Evolutionary conservation across 257 asterid species (phyloP).

Genomic region (Coffea eugenioides): DNA sequence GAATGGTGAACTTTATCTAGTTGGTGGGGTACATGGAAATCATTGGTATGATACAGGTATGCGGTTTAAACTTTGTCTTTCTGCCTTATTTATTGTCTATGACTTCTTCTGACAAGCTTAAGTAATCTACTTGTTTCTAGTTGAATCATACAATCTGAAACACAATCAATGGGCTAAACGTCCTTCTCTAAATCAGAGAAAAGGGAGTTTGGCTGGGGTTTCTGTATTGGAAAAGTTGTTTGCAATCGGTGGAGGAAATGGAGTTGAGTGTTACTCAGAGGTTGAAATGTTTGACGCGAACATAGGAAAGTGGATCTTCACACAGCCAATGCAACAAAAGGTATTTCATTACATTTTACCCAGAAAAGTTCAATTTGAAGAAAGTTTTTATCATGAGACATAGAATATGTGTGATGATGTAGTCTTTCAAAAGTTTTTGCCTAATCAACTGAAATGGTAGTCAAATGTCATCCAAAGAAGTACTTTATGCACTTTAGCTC

Average conservation of each 20-base stretch:
- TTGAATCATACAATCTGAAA: slow-evolving; percentile 58
- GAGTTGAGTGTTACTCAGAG: slow-evolving; percentile 52
- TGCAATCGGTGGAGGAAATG: slow-evolving; percentile 71
- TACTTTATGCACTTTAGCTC: not conserved
- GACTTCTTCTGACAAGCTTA: slow-evolving; percentile 1
- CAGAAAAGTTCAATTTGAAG: not conserved
- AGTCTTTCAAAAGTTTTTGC: not conserved
- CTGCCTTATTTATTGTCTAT: not conserved
- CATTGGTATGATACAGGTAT: slow-evolving; percentile 63
- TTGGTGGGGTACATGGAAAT: slow-evolving; percentile 50
- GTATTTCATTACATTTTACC: slow-evolving; percentile 27
- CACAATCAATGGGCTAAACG: slow-evolving; percentile 44
- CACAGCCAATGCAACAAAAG: slow-evolving; percentile 61
- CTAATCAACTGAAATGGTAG: not conserved
- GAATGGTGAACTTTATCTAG: slow-evolving; percentile 49
- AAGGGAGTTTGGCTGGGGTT: slow-evolving; percentile 52
- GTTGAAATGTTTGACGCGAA: slow-evolving; percentile 58
- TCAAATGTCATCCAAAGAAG: not conserved
- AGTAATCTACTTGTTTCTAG: slow-evolving; percentile 35
- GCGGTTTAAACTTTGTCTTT: not conserved
- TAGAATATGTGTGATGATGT: not conserved
- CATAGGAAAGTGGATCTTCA: slow-evolving; percentile 54
- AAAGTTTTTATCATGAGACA: not conserved
- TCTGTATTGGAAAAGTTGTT: slow-evolving; percentile 44
- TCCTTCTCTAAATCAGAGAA: slow-evolving; percentile 52